These are phyloP conservation scores for Pseudogymnoascus sp. DNA, from an alignment of 2,329 filamentous ascomycete species.

Conservation along the genomic window DNA sequence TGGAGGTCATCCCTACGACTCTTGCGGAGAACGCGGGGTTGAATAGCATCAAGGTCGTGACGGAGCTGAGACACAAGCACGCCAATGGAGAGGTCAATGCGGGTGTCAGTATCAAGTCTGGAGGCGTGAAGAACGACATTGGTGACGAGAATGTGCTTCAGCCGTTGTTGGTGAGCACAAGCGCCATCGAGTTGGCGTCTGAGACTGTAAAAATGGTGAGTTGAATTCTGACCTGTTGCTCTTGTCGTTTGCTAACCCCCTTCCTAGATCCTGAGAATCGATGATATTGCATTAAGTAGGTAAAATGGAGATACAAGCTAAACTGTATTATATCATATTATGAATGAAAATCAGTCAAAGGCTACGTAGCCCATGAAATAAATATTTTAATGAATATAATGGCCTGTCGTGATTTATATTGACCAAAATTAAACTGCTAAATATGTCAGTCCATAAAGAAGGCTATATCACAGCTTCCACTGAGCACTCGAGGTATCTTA, in stretches of 20 bases:
- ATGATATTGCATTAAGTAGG: slow-evolving; percentile 56
- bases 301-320: slow-evolving; percentile 27
- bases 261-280: slow-evolving; percentile 48
- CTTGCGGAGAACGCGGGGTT: slow-evolving; percentile 94
- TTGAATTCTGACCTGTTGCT: not conserved
- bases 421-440: not conserved
- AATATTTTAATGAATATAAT: slow-evolving; percentile 2
- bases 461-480: no score
- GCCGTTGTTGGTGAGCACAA: slow-evolving; percentile 91
- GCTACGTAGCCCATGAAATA: slow-evolving; percentile 4
- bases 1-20: slow-evolving; percentile 95
- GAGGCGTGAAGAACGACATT: slow-evolving; percentile 94
- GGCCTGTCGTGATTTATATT: not conserved
- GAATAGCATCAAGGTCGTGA: slow-evolving; percentile 98
- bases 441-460: not conserved
- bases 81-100: slow-evolving; percentile 93
- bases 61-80: slow-evolving; percentile 86
- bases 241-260: not conserved
- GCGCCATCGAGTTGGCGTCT: slow-evolving; percentile 90
- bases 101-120: slow-evolving; percentile 95
- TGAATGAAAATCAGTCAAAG: slow-evolving; percentile 5
- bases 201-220: slow-evolving; percentile 89
- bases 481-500: no score
- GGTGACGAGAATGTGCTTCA: slow-evolving; percentile 95
- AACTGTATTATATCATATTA: slow-evolving; percentile 8